phyloP scores from a whole-genome alignment of 257 asterid species.

The Salvia splendens region DNA sequence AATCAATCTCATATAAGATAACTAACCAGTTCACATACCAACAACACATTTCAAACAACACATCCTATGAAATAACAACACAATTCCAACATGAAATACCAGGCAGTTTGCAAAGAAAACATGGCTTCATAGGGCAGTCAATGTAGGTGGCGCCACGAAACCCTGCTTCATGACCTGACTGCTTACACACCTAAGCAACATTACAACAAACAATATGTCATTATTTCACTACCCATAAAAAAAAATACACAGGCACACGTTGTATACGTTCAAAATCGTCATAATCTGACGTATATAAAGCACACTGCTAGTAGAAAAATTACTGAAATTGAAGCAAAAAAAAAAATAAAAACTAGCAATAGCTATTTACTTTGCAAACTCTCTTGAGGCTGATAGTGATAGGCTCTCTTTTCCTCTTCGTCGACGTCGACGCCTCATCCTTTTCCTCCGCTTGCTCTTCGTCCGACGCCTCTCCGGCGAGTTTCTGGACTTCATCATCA shows the following conservation, averaged over 20 bases:
- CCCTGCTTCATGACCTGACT: conserved; percentile 96
- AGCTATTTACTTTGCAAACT: conserved; percentile 74
- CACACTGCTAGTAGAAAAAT: background rate
- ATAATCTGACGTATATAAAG: background rate
- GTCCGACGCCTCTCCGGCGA: conserved; percentile 40
- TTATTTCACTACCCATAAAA: background rate
- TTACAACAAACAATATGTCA: conserved; percentile 7
- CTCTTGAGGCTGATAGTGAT: conserved; percentile 78
- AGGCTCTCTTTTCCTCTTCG: conserved; percentile 49
- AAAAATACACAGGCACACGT: background rate
- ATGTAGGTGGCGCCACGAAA: conserved; percentile 92
- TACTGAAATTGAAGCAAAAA: background rate
- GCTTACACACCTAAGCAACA: conserved; percentile 75
- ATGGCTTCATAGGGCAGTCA: conserved; percentile 99
- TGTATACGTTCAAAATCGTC: background rate
- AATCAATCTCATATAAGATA: background rate
- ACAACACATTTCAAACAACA: background rate
- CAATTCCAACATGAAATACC: conserved; percentile 45
- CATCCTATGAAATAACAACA: background rate
- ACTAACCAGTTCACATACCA: background rate
- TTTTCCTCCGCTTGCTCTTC: conserved; percentile 34
- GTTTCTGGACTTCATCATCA: conserved; percentile 30
- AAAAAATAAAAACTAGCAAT: background rate
- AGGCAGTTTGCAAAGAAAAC: conserved; percentile 96
- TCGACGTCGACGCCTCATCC: conserved; percentile 39